phyloP scores from a whole-genome alignment of 208 protist genomes.

The Crithidia acanthocephali region DNA sequence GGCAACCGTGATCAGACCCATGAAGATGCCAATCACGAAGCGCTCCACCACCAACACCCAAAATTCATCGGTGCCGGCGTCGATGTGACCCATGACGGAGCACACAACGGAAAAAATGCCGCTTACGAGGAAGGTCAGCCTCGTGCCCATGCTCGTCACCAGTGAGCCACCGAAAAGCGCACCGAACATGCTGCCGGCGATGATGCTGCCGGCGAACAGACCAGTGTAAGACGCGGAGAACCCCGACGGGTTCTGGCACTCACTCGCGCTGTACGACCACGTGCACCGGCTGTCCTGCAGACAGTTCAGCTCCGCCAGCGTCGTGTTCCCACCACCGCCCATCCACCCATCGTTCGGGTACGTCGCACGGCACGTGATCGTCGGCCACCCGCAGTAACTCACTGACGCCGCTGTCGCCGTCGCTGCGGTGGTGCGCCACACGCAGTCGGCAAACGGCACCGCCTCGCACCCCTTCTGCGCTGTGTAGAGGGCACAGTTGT shows the following conservation, averaged over 20 bases:
- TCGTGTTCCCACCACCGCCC: conserved; percentile 11
- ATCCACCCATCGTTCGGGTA: conserved; percentile 30
- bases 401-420: conserved; percentile 2
- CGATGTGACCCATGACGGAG: conserved; percentile 41
- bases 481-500: conserved; percentile 60
- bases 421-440: conserved; percentile 33
- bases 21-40: conserved; percentile 52
- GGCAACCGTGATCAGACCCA: conserved; percentile 42
- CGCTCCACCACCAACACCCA: conserved; percentile 49
- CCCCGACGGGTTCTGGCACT: conserved; percentile 56
- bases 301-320: conserved; percentile 29
- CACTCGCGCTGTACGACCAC: conserved; percentile 44
- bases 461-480: conserved; percentile 38
- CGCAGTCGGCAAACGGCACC: conserved; percentile 51
- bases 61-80: conserved; percentile 36
- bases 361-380: conserved; percentile 34
- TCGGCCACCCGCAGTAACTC: conserved; percentile 45
- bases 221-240: conserved; percentile 64
- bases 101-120: conserved; percentile 39
- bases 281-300: conserved; percentile 42
- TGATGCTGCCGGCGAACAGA: no score
- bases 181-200: conserved; percentile 55
- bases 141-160: conserved; percentile 34
- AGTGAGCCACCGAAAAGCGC: conserved; percentile 39
- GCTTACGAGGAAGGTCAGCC: conserved; percentile 45